Evolutionary conservation across 805 yeast genomes (phyloP).

Genomic region (Isabelozyma heimii): DNA sequence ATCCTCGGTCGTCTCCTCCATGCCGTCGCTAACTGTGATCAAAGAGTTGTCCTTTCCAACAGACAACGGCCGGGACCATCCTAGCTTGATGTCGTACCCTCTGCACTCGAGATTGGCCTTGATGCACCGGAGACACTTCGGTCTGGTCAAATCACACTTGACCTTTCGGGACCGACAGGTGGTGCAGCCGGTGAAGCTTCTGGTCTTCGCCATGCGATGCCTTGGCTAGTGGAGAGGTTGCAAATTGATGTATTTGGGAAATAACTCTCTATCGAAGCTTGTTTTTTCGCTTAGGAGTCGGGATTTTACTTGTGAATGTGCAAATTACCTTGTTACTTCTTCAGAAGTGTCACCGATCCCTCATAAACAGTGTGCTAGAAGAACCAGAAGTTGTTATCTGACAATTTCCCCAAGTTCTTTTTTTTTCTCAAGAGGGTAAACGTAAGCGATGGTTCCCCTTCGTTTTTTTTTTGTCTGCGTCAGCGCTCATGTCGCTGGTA

Average conservation of each 20-base stretch:
- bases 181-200: constrained; percentile 53
- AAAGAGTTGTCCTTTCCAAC: constrained; percentile 16
- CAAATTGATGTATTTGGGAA: not conserved
- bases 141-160: constrained; percentile 49
- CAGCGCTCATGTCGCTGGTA: too few species aligned
- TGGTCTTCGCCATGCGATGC: constrained; percentile 12
- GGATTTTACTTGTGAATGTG: too few species aligned
- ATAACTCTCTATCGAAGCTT: too few species aligned
- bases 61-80: constrained; percentile 44
- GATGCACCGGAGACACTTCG: constrained; percentile 45
- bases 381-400: not conserved
- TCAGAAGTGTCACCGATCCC: too few species aligned
- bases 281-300: too few species aligned
- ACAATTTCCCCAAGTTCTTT: not conserved
- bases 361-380: too few species aligned
- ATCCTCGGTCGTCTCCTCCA: constrained; percentile 12
- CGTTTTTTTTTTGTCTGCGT: too few species aligned
- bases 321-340: too few species aligned
- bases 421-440: not conserved
- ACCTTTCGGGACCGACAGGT: constrained; percentile 54
- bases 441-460: not conserved
- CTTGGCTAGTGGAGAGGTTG: not conserved
- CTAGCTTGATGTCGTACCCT: constrained; percentile 49
- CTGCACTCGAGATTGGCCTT: constrained; percentile 45
- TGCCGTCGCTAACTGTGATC: constrained; percentile 11